phyloP scores from a whole-genome alignment of 2,329 filamentous ascomycete genomes.

The Neonectria ditissima region DNA sequence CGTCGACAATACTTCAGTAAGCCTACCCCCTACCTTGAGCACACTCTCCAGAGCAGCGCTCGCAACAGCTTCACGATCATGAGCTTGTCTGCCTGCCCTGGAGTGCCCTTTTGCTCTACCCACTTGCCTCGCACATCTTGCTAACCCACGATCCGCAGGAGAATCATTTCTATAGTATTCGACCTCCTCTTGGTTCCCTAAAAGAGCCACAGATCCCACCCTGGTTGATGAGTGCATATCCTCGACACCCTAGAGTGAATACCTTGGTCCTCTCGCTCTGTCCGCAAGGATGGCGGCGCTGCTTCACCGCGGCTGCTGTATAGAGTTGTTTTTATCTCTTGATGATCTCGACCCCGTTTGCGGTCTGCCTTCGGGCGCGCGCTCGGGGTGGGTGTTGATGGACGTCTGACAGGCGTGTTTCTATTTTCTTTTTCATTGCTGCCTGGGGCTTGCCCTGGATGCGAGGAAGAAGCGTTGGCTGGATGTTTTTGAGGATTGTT shows the following conservation, averaged over 20 bases:
- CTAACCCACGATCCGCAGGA: constrained; percentile 54
- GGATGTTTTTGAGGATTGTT: no score
- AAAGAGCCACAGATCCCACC: constrained; percentile 91
- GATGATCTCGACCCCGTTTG: constrained; percentile 90
- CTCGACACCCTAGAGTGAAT: constrained; percentile 69
- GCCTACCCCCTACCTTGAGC: constrained; percentile 51
- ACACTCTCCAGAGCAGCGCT: constrained; percentile 23
- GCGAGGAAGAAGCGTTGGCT: constrained; percentile 62
- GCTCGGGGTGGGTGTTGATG: constrained; percentile 84
- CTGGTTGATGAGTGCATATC: constrained; percentile 67
- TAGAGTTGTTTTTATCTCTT: constrained; percentile 73
- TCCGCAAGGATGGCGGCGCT: constrained; percentile 67
- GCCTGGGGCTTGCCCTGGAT: constrained; percentile 57
- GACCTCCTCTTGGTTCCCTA: constrained; percentile 92
- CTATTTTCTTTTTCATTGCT: constrained; percentile 67
- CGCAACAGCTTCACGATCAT: background rate
- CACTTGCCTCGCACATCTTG: background rate
- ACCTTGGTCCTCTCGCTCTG: constrained; percentile 44
- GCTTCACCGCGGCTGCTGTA: constrained; percentile 64
- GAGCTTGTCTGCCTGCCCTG: background rate
- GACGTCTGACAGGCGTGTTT: constrained; percentile 85
- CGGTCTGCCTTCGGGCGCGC: constrained; percentile 81
- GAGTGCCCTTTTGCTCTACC: constrained; percentile 34
- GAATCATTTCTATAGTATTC: constrained; percentile 99
- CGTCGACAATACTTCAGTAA: constrained; percentile 72